phyloP scores from a whole-genome alignment of 2,329 filamentous ascomycete genomes.

The Cadophora malorum region DNA sequence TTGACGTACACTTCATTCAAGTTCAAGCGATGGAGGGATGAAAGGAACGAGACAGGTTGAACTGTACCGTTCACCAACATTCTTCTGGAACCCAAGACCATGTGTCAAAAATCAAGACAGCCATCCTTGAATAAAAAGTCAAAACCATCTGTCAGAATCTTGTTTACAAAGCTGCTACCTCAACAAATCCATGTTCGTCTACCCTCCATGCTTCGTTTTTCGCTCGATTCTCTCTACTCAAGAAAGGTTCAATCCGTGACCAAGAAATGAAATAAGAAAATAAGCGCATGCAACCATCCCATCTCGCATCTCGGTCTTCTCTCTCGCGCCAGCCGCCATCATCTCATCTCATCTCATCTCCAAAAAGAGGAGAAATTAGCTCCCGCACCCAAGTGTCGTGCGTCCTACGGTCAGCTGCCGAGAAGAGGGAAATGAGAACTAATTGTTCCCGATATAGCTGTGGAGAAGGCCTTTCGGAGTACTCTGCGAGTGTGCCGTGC shows the following conservation, averaged over 20 bases:
- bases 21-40: neutral
- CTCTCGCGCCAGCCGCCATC: neutral
- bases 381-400: neutral
- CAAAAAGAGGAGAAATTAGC: neutral
- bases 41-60: neutral
- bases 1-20: neutral
- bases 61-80: constrained; percentile 5
- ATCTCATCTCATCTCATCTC: neutral
- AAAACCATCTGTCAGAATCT: neutral
- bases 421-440: constrained; percentile 3
- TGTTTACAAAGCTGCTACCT: neutral
- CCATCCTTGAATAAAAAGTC: neutral
- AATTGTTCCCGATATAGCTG: constrained; percentile 19
- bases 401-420: neutral
- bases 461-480: neutral
- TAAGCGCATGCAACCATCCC: constrained; percentile 12
- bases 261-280: neutral
- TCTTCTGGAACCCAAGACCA: constrained; percentile 3
- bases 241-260: neutral
- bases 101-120: neutral
- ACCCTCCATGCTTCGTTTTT: neutral
- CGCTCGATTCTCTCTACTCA: too few species aligned
- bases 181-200: neutral
- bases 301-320: neutral
- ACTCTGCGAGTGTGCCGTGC: neutral